Base-by-base conservation (phyloP, 2,329 filamentous ascomycete genomes). In the Diaporthe destruens region DNA sequence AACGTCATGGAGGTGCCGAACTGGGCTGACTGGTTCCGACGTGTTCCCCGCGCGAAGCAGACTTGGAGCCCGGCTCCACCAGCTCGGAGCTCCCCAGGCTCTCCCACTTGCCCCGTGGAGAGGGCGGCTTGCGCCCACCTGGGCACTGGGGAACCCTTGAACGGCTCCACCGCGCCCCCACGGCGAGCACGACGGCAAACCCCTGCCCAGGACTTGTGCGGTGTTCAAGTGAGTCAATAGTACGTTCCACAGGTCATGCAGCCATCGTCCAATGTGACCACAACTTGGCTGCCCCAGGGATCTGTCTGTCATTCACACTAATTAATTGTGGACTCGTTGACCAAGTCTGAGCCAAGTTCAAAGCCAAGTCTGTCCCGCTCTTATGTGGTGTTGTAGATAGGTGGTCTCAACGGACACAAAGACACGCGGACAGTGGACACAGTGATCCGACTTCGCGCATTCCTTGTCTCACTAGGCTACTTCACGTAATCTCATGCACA, bases 141-240 rank as follows among this genome's bases (percentile, higher is more conserved):
- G 61, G 61, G 61, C 44, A 66, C 61, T 66, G 61, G 61, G 61
- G 61, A 66, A 66, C 29, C 61, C 61, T 66, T 39, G 61, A 47
- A 53, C 18, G 29, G 20, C 61, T 32, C 61, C 61, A 66, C 61
- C 7, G 8, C 23, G 29, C 12, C 61, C 61, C 61, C 61, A 66
- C 47, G 61, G 47, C 61, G 44, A 66, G 44, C 61, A 53, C 61
- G 61, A 66, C 47, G 61, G 29, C 44, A 44, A 44, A 65, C 44
- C 59, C 59, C 59, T 32, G 59, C 42, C 44, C 20, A 23, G n/a
- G 59, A 65, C 20, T 44, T 51, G 44, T 14, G 44, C 32, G 20
- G 59, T 18, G 49, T 11, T 51, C 44, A 49, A 49, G 59, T 65
- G 59, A 53, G 44, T 53, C 61, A 66, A 47, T 36, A 66, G 32